Percentiles rank a stretch among this genome's conserved stretches.
These are phyloP conservation scores for Trypanosoma scelopori DNA, from an alignment of 208 protist genomes.

Conservation along the genomic window DNA sequence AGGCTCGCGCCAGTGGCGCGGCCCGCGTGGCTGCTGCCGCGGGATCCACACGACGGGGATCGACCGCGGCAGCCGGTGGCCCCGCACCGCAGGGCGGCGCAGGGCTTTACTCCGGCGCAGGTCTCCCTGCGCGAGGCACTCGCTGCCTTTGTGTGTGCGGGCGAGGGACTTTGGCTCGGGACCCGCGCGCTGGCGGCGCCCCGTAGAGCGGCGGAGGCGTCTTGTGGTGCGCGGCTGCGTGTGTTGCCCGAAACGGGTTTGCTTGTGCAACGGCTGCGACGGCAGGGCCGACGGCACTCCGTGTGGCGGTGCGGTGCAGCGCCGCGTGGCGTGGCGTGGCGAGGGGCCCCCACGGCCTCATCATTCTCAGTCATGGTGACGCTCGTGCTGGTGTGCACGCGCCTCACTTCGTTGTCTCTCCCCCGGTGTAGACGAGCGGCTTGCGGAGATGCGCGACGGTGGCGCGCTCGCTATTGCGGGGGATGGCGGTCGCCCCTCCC, in stretches of 20 bases:
- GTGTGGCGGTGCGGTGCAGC: background rate
- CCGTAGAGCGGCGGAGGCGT: conserved; percentile 32
- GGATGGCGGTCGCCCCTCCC: conserved; percentile 16
- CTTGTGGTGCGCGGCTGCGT: conserved; percentile 29
- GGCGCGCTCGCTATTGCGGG: conserved; percentile 33
- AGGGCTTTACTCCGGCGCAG: conserved; percentile 38
- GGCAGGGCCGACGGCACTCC: background rate
- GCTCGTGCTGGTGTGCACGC: background rate
- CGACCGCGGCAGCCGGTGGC: conserved; percentile 38
- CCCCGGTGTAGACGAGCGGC: conserved; percentile 46
- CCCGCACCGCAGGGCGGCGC: conserved; percentile 24
- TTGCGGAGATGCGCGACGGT: conserved; percentile 34
- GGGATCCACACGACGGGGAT: conserved; percentile 35
- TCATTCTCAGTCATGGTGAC: conserved; percentile 11
- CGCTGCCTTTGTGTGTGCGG: conserved; percentile 38
- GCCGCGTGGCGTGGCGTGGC: conserved; percentile 3
- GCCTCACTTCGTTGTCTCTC: background rate
- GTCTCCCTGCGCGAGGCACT: conserved; percentile 57
- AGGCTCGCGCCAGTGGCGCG: conserved; percentile 15
- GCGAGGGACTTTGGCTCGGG: conserved; percentile 80
- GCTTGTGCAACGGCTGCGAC: conserved; percentile 36
- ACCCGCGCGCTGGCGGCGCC: conserved; percentile 34
- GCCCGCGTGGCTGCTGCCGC: conserved; percentile 34
- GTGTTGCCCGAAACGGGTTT: conserved; percentile 55
- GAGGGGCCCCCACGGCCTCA: background rate